Base-by-base conservation (phyloP, 2,329 filamentous ascomycete genomes). In the Didymella exigua region DNA sequence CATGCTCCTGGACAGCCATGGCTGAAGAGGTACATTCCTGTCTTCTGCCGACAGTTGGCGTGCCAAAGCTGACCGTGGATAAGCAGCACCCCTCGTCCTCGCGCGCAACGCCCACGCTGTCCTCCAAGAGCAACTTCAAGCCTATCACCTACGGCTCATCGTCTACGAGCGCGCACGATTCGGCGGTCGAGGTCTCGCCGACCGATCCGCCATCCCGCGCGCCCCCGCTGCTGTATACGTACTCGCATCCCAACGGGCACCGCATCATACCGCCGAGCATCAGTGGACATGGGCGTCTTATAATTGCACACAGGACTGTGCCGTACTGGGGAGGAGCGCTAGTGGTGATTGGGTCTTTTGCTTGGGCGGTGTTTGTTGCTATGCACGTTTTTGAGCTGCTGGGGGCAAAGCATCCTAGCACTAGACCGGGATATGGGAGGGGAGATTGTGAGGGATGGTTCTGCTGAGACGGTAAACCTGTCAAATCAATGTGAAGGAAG, bases 251-350 rank as follows among this genome's bases (percentile, higher is more conserved):
- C 6, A 38, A 62, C n/a, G 61, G 60, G 10, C 59, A 60, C 47
- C 60, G 62, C 56, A 68, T 68, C 52, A 59, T 62, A 11, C 65
- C 65, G 8, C 63, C 65, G 11, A 62, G 54, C 26, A 66, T 68
- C 41, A 62, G 44, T 10, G 63, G 65, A 2, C 63, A 68, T 43
- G 63, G 65, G 1, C 63, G 62, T 2, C 42, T 65, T 24, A 58
- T 68, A 6, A 27, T 63, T 9, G 63, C 62, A 11, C 59, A 59
- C 29, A 59, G 63, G 9, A 59, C 56, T 3, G 55, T 68, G 5
- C 60, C 65, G n/a, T 63, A 68, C n/a, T 58, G 59, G 47, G 40
- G 56, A 4, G 65, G 65, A 0, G 14, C 48, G 1, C 14, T 63
- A 2, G 31, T 65, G 7, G 63, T 66, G 8, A 19, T 65, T 8